Base-by-base conservation (phyloP, 164 flowering plant genomes). In the Taxillus chinensis region DNA sequence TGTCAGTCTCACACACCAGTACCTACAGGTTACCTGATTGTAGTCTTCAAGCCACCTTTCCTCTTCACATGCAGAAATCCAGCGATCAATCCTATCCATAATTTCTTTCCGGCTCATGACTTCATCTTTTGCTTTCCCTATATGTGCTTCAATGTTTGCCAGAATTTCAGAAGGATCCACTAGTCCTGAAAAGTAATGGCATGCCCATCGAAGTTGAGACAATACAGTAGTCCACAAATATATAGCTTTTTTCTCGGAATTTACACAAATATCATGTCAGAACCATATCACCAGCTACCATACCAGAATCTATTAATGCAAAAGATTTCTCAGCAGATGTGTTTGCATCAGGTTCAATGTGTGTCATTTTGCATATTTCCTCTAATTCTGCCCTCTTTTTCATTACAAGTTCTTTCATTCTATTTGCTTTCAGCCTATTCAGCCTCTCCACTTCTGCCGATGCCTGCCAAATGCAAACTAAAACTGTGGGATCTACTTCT, bases 1-100 rank as follows among this genome's bases (percentile, higher is more conserved):
- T 2, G 51, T 48, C 51, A 48, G 9, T 48, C 13, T 48, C 13
- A 48, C 3, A 11, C 51, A 48, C 12, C 51, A 48, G 4, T 7
- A 5, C 46, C 46, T 9, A 58, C 48, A 55, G 59, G 74, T 76
- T 77, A 89, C 98, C 70, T 63, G 84, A 74, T 81, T 92, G 67
- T 92, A 92, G 11, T 83, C 92, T 72, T 92, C 96, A 53, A 92
- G 92, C 98, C 98, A 92, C 45, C 71, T 84, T 75, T 92, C 98
- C 75, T 92, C 98, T 62, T 89, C 92, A 72, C 95, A 83, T 7
- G 89, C 91, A 58, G 86, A 76, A 63, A 84, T 87, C 98, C 98
- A 92, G 61, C 86, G 70, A 45, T 86, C 95, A 69, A 92, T 80
- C 67, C 83, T 81, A 56, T 87, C 98, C 86, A 81, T 83, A 59